Evolutionary conservation across 1,139 yeast species (phyloP).

Genomic region (Candida sanyaensis): DNA sequence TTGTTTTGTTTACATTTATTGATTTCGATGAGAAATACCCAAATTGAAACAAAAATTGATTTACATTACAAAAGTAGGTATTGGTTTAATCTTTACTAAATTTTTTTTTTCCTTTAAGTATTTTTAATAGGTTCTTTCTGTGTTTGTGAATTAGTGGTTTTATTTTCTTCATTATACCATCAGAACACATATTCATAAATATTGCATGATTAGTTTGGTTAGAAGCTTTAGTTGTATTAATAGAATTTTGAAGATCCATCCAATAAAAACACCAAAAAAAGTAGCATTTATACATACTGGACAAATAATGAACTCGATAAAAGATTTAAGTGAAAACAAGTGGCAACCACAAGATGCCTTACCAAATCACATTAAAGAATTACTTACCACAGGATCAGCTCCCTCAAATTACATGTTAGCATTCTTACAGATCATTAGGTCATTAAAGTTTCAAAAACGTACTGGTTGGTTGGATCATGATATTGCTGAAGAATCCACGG

Average conservation of each 20-base stretch:
- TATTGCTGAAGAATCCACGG: conserved; percentile 51
- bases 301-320: conserved; percentile 13
- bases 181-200: too few species aligned
- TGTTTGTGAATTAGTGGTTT: too few species aligned
- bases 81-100: not conserved
- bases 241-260: not conserved
- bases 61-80: not conserved
- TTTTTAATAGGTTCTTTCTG: not conserved
- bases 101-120: not conserved
- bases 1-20: not conserved
- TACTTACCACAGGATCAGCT: conserved; percentile 31
- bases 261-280: not conserved
- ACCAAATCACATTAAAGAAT: conserved; percentile 50
- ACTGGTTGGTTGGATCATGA: conserved; percentile 93
- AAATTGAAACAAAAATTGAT: not conserved
- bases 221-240: too few species aligned
- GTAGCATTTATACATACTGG: not conserved
- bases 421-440: conserved; percentile 74
- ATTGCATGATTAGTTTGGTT: too few species aligned
- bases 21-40: not conserved
- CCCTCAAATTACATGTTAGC: conserved; percentile 56
- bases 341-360: conserved; percentile 67
- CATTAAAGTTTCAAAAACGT: conserved; percentile 77
- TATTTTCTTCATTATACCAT: too few species aligned
- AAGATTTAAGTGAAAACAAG: conserved; percentile 17